Evolutionary conservation across 2,329 filamentous ascomycete species (phyloP), one percentile per base, ranked within the genome.

Genomic region (Mariannaea sp.): DNA sequence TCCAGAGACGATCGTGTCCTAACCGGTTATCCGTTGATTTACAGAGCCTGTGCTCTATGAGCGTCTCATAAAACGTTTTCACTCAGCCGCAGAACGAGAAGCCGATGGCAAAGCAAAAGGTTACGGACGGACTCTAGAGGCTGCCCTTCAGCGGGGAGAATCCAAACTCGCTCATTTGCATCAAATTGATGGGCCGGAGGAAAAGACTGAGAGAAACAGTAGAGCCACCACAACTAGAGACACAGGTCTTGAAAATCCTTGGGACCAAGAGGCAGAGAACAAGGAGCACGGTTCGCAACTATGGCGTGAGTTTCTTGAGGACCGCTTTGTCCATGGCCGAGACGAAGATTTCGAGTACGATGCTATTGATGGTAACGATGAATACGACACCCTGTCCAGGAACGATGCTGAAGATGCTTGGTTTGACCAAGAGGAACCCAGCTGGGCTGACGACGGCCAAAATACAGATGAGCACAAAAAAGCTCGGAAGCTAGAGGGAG

Each of bases 31-130:
- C 45, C 55, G 50, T 53, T 49, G 42, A 27, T 16, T 30, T 29
- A n/a, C 52, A 81, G 89, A 94, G 72, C 90, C 91, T 1, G 75
- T 93, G 7, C 81, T 95, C 26, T 96, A 96, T 76, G 89, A 95
- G 70, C 82, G 84, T 47, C 79, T 95, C 19, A 82, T 96, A 55
- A 85, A 90, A 46, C 84, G 84, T 45, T 92, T 92, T 69, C 89
- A 92, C 60, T 86, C 86, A 1, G 75, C 86, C 3, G 77, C 80
- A 4, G 90, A 96, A 73, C 84, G 90, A 47, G 85, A 91, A 68
- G 80, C 80, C 6, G 89, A 93, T 62, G 88, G 86, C 7, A 83
- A 83, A 36, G 75, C 77, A 7, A 91, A 91, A 68, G 91, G 91
- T 9, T 94, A 91, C 70, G 88, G 88, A 1, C 88, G 89, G 19